Evolutionary conservation across 805 yeast species (phyloP).

Genomic region (Spathaspora sp.): DNA sequence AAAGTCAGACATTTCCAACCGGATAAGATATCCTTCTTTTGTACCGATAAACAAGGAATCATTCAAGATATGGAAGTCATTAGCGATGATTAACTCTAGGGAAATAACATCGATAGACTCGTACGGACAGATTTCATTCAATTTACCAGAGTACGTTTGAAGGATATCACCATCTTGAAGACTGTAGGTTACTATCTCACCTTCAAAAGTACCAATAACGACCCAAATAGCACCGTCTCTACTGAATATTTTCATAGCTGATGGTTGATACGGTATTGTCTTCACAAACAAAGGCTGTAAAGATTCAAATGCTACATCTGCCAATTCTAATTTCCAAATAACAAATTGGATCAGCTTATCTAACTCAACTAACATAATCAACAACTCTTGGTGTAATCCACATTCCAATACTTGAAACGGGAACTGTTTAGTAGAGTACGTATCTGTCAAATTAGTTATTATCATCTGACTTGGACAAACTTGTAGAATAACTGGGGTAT

Average conservation of each 20-base stretch:
- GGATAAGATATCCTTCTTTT: conserved; percentile 26
- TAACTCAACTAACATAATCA: conserved; percentile 14
- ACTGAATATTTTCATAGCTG: conserved; percentile 9
- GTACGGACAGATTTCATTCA: conserved; percentile 1
- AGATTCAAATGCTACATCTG: background rate
- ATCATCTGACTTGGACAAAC: conserved; percentile 18
- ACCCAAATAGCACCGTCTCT: background rate
- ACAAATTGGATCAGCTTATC: background rate
- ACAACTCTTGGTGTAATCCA: conserved; percentile 5
- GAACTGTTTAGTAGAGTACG: conserved; percentile 1
- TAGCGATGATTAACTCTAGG: conserved; percentile 14
- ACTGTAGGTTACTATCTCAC: conserved; percentile 7
- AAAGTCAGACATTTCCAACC: background rate
- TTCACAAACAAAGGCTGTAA: background rate
- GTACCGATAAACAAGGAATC: conserved; percentile 25
- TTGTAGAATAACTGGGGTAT: conserved; percentile 19
- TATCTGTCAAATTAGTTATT: conserved; percentile 18
- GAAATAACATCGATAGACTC: background rate
- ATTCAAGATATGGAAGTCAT: conserved; percentile 11
- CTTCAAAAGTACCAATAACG: conserved; percentile 18
- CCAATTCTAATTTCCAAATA: conserved; percentile 1
- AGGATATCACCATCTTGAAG: background rate
- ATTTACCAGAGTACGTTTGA: background rate
- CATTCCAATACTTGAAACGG: conserved; percentile 11
- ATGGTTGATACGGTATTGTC: conserved; percentile 10